Evolutionary conservation across 768 basidiomycete genomes (phyloP).

Genomic region (Xerocomellus amylosporus): DNA sequence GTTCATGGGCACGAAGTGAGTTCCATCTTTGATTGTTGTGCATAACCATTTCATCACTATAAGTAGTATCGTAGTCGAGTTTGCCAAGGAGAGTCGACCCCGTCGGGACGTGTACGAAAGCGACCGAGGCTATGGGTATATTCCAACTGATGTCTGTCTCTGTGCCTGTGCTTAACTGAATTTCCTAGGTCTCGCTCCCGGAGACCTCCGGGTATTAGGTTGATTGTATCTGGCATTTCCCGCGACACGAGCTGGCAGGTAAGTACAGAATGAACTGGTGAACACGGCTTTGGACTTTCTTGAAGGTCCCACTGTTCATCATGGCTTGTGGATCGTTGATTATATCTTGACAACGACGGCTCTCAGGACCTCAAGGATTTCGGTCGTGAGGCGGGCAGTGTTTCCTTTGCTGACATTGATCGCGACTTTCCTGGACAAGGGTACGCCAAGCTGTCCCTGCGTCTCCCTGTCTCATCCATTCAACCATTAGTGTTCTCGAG

Average conservation of each 20-base stretch:
- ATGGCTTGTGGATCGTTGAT: constrained; percentile 7
- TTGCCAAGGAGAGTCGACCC: constrained; percentile 89
- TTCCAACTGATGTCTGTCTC: neutral
- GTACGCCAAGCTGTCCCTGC: constrained; percentile 43
- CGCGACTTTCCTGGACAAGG: constrained; percentile 83
- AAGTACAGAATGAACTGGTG: constrained; percentile 37
- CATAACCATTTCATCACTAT: neutral
- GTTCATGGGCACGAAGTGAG: constrained; percentile 80
- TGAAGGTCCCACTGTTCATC: constrained; percentile 23
- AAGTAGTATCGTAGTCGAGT: constrained; percentile 88
- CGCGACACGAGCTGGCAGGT: constrained; percentile 99
- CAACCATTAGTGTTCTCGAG: constrained; percentile 71
- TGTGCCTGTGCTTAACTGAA: constrained; percentile 12
- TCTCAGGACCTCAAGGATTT: constrained; percentile 96
- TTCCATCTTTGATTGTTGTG: neutral
- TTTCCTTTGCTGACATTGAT: constrained; percentile 94
- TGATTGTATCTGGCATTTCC: constrained; percentile 86
- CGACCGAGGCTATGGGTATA: constrained; percentile 55
- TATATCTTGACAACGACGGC: constrained; percentile 31
- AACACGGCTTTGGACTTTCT: neutral
- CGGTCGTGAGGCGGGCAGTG: constrained; percentile 89
- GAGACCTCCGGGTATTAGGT: constrained; percentile 76
- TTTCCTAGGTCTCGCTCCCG: constrained; percentile 59
- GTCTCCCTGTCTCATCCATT: constrained; percentile 1
- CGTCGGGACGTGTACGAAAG: constrained; percentile 74